Evolutionary conservation across 306 rosid species (phyloP), one percentile per base, ranked within the genome.

Genomic region (Crataegus laevigata): DNA sequence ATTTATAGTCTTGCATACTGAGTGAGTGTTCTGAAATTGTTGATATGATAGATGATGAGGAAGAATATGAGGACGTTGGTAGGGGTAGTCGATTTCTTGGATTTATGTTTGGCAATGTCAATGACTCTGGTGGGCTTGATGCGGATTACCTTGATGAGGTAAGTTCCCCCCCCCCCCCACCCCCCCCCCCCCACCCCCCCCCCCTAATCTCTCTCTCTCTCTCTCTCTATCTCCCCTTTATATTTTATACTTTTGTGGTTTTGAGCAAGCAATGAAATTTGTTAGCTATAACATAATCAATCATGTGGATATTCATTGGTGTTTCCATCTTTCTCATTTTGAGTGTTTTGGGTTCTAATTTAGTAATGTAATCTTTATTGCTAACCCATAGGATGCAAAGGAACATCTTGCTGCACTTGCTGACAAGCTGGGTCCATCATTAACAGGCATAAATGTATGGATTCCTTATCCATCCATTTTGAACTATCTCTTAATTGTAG

Each of bases 131-230:
- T 34, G 94, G 89, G 82, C 97, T 94, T 51, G 97, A 94, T 78
- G 98, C 80, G 21, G 97, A 94, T 83, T 94, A 91, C 85, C 96
- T 94, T 84, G 98, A 94, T 29, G 94, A 94, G 97, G 98, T 94
- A 84, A 74, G 38, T 63, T 74, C 75, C 8, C n/a, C n/a, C n/a
- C n/a, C n/a, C n/a, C n/a, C n/a, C n/a, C n/a, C n/a, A n/a, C n/a
- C n/a, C n/a, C n/a, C n/a, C n/a, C n/a, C n/a, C n/a, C n/a, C n/a
- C n/a, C n/a, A n/a, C n/a, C 58, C 78, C 40, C 10, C 79, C 72
- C 52, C 71, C 59, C 17, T 25, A 11, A 11, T 8, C 3, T 30
- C 28, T 25, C 14, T n/a, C 19, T 17, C 34, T 3, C 66, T 8
- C 21, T 14, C 66, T 15, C 66, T 25, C 32, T 22, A 36, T 3